phyloP scores from a whole-genome alignment of 306 rosid genomes.

The Cicer chorassanicum region DNA sequence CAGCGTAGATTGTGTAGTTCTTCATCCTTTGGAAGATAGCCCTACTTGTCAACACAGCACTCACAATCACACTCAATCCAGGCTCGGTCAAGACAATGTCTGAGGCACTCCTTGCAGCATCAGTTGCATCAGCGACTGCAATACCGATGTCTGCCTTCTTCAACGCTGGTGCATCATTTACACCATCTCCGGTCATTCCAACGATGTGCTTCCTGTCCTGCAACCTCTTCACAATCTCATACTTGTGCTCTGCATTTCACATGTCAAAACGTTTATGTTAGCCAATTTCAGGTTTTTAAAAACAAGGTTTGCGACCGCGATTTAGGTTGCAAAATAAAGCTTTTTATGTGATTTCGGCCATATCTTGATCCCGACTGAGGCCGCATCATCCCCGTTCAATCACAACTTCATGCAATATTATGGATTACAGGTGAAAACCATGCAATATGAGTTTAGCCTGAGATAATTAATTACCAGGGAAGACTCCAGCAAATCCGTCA shows the following conservation, averaged over 20 bases:
- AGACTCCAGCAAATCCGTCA: conserved; percentile 92
- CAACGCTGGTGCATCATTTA: conserved; percentile 88
- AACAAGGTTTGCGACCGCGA: background rate
- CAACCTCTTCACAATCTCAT: conserved; percentile 84
- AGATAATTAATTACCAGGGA: conserved; percentile 69
- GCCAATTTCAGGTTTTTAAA: background rate
- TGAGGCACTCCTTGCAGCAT: conserved; percentile 89
- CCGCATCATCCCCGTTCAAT: background rate
- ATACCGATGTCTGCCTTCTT: conserved; percentile 89
- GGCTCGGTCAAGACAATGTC: conserved; percentile 89
- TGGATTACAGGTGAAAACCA: background rate
- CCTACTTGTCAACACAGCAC: conserved; percentile 86
- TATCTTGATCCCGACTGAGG: background rate
- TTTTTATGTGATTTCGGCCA: background rate
- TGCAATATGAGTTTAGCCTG: background rate
- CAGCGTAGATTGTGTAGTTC: conserved; percentile 90
- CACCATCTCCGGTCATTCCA: conserved; percentile 96
- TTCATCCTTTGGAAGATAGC: conserved; percentile 96
- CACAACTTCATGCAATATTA: background rate
- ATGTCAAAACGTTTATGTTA: conserved; percentile 14
- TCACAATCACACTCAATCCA: conserved; percentile 79
- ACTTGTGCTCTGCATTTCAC: conserved; percentile 75
- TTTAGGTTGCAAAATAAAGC: background rate
- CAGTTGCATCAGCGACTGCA: conserved; percentile 91
- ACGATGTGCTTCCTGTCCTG: conserved; percentile 74